Base-by-base conservation (phyloP, 1,284 basidiomycete species). In the Cerioporus squamosus region DNA sequence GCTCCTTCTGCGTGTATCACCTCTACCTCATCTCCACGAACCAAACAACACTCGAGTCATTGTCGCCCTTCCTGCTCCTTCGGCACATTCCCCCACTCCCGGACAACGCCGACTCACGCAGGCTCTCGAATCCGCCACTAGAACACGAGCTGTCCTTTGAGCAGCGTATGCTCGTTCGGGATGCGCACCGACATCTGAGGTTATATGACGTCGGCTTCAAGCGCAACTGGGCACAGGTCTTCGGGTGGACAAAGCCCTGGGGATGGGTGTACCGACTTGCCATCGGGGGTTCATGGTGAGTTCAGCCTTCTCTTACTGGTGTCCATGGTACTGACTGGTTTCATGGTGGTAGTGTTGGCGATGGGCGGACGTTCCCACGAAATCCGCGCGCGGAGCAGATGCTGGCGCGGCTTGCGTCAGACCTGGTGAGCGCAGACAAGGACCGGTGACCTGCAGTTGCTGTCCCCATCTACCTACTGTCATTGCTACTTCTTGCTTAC, bases 41-140 rank as follows among this genome's bases (percentile, higher is more conserved):
- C 71, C 90, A 93, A 72, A 94, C 93, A 4, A 95, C 93, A 0
- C 67, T 95, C 29, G 94, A 96, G 70, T 82, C 87, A 60, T 81
- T 95, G 39, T 86, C 91, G 0, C 90, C 91, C 2, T 92, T 90
- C 69, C 75, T 90, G 29, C 81, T 93, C 10, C 79, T 93, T 48
- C 84, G 86, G 53, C 75, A 90, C 66, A 76, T 93, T 33, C 86
- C 90, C 38, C 80, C 81, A 5, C 75, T 89, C 9, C 84, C 72
- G 0, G 68, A 85, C 38, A 72, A 66, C 8, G 72, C 77, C 17
- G 76, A 68, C 43, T 51, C 74, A 9, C 80, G 80, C 63, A 75
- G 72, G 44, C 75, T 88, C 36, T 89, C 88, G 1, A 78, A 85
- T 63, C 88, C 88, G 17, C 88, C 87, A 14, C 70, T 85, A n/a